Evolutionary conservation across 345 rosid species (phyloP), one percentile per base, ranked within the genome.

Genomic region (Citrus sinensis): DNA sequence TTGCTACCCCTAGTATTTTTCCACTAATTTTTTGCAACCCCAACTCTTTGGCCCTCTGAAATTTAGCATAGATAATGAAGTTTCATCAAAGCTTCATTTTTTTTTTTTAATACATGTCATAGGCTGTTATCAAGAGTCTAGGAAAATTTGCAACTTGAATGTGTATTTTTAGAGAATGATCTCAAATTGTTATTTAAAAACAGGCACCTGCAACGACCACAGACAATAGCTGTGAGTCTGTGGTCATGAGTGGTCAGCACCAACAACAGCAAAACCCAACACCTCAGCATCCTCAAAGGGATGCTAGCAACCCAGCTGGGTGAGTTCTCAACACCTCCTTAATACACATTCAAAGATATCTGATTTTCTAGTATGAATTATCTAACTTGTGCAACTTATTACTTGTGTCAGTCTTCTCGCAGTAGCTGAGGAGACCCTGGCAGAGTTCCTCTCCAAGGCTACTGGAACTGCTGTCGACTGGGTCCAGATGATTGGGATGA

Each of bases 401-500:
- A n/a, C 30, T 64, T 64, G 35, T 61, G 32, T 11, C 55, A 95
- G 99, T 78, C 97, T 93, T 81, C 94, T 95, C 60, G 87, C 98
- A 4, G 89, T 95, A 46, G 98, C 99, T 82, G 96, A 91, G 92
- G 97, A 93, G 92, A 87, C 97, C 92, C 88, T 95, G 84, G 88
- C 95, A 81, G 93, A 91, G 93, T 91, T 91, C 93, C 92, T 91
- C 34, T 84, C 93, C 27, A 95, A 95, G 92, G 99, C 99, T 88
- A 95, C 98, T 51, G 99, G 99, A 88, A 95, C 98, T 88, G 98
- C 99, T 92, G 94, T 95, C 82, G 90, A 95, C 90, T 95, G 99
- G 99, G 99, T 93, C 27, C 99, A 95, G 93, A 93, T 95, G 98
- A 92, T 93, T 91, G 99, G 99, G 97, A 95, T 95, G 99, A 95